Conservation (phyloP, 164 flowering plant species). For the Umbilicus rupestris region DNA sequence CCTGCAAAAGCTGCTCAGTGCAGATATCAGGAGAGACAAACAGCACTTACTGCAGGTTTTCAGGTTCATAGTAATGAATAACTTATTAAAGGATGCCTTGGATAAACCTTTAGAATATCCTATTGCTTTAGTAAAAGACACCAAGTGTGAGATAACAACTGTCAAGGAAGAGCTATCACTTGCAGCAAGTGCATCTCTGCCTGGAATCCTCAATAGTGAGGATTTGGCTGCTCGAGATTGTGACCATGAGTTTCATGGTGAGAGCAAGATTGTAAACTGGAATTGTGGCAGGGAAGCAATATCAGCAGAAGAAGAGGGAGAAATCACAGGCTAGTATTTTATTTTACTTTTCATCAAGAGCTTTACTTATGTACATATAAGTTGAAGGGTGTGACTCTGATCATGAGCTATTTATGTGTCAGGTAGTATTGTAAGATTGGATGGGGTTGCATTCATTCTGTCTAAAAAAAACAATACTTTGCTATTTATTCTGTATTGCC, state of each 20-base stretch:
- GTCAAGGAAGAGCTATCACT: not conserved
- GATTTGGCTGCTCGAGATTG: not conserved
- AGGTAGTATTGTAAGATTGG: no score
- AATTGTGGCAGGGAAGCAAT: not conserved
- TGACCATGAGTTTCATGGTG: not conserved
- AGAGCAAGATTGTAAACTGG: not conserved
- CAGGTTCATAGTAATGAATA: constrained; percentile 45
- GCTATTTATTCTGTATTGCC: no score
- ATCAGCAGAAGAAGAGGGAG: not conserved
- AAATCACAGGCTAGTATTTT: not conserved
- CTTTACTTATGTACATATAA: no score
- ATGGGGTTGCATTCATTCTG: no score
- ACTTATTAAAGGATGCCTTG: constrained; percentile 58
- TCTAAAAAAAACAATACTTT: no score
- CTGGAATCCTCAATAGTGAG: not conserved
- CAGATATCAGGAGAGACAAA: constrained; percentile 62
- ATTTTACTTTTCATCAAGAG: no score
- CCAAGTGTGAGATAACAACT: not conserved
- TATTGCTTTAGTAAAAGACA: constrained; percentile 19
- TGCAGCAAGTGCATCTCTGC: not conserved
- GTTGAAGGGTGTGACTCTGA: no score
- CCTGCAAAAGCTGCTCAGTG: constrained; percentile 66
- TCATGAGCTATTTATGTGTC: no score
- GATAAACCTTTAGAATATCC: constrained; percentile 58
- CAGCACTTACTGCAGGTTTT: constrained; percentile 64